Base-by-base conservation (phyloP, 2,329 filamentous ascomycete species). In the Fonsecaea erecta region DNA sequence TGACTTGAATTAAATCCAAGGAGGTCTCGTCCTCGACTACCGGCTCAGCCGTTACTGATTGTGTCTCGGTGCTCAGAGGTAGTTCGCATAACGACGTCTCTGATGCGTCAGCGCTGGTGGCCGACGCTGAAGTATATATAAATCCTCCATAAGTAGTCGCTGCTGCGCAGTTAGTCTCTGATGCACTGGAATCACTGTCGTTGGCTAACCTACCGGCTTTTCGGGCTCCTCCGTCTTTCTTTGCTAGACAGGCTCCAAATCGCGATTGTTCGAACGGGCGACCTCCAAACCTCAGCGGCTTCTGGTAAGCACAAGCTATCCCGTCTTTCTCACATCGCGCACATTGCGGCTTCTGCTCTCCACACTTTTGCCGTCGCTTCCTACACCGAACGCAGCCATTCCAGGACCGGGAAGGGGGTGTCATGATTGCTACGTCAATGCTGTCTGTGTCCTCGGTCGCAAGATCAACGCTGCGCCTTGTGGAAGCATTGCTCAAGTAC, bases 321-420 rank as follows among this genome's bases (percentile, higher is more conserved):
- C 34, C 24, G 21, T 35, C 57, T 24, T 53, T 57, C 40, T 6
- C 18, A 78, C 78, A 80, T 63, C 78, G 76, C 12, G 74, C 73
- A 68, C 78, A 80, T 32, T 67, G 71, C 26, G 78, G 78, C 60
- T 74, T 73, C 61, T 74, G 70, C 69, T 80, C 78, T 63, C 79
- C 77, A 71, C 78, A 80, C 77, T 80, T 80, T 66, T 80, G 78
- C 60, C 78, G 74, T 43, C 78, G 76, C 55, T 75, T 73, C 72
- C 79, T 80, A 76, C 78, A 80, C 71, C 78, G 75, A 67, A 76
- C 76, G 72, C 78, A 80, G n/a, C 78, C 78, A 57, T 73, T 76
- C 57, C 79, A 78, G 11, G 78, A 80, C 67, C 77, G 76, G 71
- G 77, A 77, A 75, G 78, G 77, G 68, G 37, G 64, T 61, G 55